Conservation (phyloP, 192 early-diverging fungal genomes). For the Rhizophagus sp. region DNA sequence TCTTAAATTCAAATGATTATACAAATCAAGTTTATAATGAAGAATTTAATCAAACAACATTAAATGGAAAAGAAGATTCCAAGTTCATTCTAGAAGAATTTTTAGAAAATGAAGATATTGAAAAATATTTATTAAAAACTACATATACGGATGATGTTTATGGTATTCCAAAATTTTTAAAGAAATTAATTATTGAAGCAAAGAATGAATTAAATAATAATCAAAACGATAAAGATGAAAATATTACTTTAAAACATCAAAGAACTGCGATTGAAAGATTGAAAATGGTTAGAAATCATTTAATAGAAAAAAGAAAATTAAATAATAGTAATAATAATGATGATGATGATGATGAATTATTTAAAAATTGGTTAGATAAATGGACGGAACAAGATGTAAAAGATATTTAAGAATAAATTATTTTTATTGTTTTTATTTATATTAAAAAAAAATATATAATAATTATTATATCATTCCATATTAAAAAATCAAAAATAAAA, state of each 20-base stretch:
- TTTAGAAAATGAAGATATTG: constrained; percentile 41
- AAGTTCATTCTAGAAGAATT: constrained; percentile 11
- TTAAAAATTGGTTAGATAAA: too few species aligned
- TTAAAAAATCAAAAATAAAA: too few species aligned
- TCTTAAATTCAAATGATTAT: constrained; percentile 32
- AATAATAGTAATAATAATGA: background rate
- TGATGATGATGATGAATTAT: background rate
- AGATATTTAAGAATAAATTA: too few species aligned
- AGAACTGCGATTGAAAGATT: constrained; percentile 35
- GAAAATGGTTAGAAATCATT: constrained; percentile 40
- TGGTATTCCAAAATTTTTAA: constrained; percentile 33
- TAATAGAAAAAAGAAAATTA: background rate
- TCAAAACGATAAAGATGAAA: background rate
- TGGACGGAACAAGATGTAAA: too few species aligned
- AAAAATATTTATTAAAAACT: constrained; percentile 35
- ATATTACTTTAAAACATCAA: constrained; percentile 2
- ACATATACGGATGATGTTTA: constrained; percentile 45
- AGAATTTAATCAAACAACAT: constrained; percentile 6
- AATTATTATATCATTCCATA: too few species aligned
- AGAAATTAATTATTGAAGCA: constrained; percentile 36
- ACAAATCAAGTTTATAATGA: constrained; percentile 30
- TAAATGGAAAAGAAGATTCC: background rate
- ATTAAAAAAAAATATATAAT: too few species aligned
- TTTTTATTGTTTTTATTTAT: too few species aligned
- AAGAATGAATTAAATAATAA: constrained; percentile 31